Percentiles rank a stretch among this genome's conserved stretches.
phyloP scores from a whole-genome alignment of 2,329 filamentous ascomycete genomes.

The Helicocarpus griseus region DNA sequence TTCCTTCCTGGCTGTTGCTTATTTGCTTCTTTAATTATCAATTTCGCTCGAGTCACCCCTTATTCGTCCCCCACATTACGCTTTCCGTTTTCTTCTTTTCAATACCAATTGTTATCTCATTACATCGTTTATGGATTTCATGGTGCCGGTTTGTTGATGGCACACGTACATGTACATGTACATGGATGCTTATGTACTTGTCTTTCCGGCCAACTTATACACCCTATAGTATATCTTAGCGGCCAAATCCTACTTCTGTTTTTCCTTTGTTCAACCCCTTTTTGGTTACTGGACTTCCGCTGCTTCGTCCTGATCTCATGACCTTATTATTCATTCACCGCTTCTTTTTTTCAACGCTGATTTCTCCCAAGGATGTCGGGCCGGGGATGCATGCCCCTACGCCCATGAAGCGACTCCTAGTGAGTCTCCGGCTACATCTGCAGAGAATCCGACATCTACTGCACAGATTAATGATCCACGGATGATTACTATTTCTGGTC shows the following conservation, averaged over 20 bases:
- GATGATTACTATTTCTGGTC: slow-evolving; percentile 13
- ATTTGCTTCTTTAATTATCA: slow-evolving; percentile 3
- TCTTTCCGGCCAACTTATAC: too few relatives aligned
- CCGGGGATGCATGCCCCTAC: slow-evolving; percentile 43
- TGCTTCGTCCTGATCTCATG: background rate
- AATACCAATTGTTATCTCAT: slow-evolving; percentile 8
- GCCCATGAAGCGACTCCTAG: slow-evolving; percentile 32
- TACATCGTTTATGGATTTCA: slow-evolving; percentile 5
- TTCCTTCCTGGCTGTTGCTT: too few relatives aligned
- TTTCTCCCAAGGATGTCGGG: slow-evolving; percentile 38
- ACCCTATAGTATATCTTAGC: background rate
- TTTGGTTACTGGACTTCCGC: too few relatives aligned
- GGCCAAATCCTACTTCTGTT: background rate
- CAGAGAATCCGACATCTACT: slow-evolving; percentile 10
- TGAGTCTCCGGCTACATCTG: slow-evolving; percentile 8
- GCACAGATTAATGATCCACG: slow-evolving; percentile 9
- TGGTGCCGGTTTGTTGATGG: background rate
- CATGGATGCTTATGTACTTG: background rate
- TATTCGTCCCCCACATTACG: slow-evolving; percentile 7
- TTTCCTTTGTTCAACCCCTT: background rate
- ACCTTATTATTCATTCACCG: background rate
- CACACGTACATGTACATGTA: background rate
- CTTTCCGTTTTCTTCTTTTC: slow-evolving; percentile 5
- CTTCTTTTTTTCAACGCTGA: slow-evolving; percentile 14
- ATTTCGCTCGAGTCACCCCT: slow-evolving; percentile 4